Percentiles rank a stretch among this genome's conserved stretches.
Conservation (phyloP, 148 eudicot genomes). For the Agrostemma githago region DNA sequence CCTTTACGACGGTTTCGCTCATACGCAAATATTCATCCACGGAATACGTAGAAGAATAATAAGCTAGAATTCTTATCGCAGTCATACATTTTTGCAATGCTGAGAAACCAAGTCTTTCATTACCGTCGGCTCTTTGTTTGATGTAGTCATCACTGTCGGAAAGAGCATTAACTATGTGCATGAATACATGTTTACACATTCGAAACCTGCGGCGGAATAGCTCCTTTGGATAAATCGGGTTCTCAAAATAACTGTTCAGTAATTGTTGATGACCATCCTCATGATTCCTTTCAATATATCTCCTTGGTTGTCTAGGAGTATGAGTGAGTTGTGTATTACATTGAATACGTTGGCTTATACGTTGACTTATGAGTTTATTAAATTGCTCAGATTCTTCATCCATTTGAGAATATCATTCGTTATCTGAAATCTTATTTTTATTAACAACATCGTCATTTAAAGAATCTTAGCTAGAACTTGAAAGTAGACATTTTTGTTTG, state of each 20-base stretch:
- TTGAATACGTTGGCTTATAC: too few species aligned
- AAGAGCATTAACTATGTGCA: neutral
- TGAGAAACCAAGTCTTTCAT: slow-evolving; percentile 1
- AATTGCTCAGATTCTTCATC: neutral
- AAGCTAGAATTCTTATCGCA: neutral
- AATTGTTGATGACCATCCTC: neutral
- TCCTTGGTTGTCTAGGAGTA: neutral
- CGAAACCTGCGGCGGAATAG: too few species aligned
- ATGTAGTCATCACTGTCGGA: neutral
- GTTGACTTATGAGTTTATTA: neutral
- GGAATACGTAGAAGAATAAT: neutral
- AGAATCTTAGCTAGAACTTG: neutral
- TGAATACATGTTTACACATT: too few species aligned
- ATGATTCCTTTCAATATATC: neutral
- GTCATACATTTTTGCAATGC: neutral
- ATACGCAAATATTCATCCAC: too few species aligned
- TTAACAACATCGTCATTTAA: neutral
- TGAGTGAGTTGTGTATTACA: too few species aligned
- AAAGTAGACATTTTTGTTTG: neutral
- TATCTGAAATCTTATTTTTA: neutral
- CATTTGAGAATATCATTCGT: neutral
- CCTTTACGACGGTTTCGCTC: too few species aligned
- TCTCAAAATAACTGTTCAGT: too few species aligned
- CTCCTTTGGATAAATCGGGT: too few species aligned
- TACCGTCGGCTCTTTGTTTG: neutral